Evolutionary conservation across 139 green algal species (phyloP).

Genomic region (Chlamydomonas sp.): DNA sequence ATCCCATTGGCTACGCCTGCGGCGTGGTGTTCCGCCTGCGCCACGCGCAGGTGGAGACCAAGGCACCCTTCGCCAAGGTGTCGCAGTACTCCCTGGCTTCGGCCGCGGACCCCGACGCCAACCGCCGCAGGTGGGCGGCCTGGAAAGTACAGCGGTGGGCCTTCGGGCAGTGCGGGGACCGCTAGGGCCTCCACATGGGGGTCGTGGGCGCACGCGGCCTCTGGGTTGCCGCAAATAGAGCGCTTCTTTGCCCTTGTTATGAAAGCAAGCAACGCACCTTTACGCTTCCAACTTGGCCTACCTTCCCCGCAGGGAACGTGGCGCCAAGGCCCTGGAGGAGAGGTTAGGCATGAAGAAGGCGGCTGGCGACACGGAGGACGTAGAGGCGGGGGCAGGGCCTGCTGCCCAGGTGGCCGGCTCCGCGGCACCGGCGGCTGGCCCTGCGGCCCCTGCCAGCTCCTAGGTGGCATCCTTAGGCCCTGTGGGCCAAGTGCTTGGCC

Average conservation of each 20-base stretch:
- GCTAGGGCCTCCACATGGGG: neutral
- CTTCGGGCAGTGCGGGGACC: neutral
- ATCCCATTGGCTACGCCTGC: conserved; percentile 56
- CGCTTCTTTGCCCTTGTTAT: neutral
- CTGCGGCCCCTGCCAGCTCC: conserved; percentile 7
- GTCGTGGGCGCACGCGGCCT: neutral
- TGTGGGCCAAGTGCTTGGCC: too few relatives aligned
- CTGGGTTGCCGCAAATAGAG: neutral
- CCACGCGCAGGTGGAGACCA: conserved; percentile 32
- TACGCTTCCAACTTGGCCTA: neutral
- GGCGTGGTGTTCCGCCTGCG: conserved; percentile 52
- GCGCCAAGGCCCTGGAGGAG: conserved; percentile 83
- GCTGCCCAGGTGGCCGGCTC: neutral
- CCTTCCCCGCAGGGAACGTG: conserved; percentile 73
- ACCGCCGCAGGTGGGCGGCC: conserved; percentile 66
- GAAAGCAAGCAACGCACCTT: neutral
- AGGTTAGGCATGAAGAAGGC: conserved; percentile 48
- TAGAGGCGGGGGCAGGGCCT: neutral
- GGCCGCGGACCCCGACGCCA: conserved; percentile 69
- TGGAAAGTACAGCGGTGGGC: neutral
- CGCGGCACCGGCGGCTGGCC: neutral
- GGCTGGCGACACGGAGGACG: neutral
- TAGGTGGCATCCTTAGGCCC: neutral
- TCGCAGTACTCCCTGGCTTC: conserved; percentile 60
- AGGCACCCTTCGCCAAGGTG: conserved; percentile 29